Evolutionary conservation across 805 yeast species (phyloP).

Genomic region (Martiniozyma abietophila): DNA sequence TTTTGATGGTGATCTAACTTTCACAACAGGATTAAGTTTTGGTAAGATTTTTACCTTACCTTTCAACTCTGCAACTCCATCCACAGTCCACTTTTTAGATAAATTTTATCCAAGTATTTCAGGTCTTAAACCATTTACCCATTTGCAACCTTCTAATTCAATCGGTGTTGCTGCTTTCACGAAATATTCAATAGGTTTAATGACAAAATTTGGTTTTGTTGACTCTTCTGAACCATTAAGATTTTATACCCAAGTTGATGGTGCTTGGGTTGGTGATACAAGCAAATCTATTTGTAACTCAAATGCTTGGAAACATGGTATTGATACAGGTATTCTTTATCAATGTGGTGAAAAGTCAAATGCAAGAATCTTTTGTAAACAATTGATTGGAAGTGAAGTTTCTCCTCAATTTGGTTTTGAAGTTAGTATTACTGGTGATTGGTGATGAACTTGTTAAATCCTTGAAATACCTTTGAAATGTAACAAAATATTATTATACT

Average conservation of each 20-base stretch:
- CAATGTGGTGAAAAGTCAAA: conserved; percentile 6
- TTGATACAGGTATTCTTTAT: conserved; percentile 12
- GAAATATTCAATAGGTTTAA: conserved; percentile 9
- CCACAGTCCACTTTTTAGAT: conserved; percentile 56
- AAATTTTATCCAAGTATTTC: conserved; percentile 56
- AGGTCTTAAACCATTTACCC: conserved; percentile 18
- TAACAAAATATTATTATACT: background rate
- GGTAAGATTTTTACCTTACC: conserved; percentile 46
- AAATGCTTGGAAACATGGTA: conserved; percentile 8
- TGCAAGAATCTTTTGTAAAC: conserved; percentile 10
- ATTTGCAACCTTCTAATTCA: conserved; percentile 11
- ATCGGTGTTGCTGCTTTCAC: conserved; percentile 12
- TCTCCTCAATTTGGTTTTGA: conserved; percentile 11
- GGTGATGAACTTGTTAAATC: no score
- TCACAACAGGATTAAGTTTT: conserved; percentile 38
- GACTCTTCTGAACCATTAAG: conserved; percentile 10
- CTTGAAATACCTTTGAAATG: no score
- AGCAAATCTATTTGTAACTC: background rate
- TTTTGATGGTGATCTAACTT: conserved; percentile 36
- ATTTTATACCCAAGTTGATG: conserved; percentile 8
- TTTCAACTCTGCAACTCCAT: conserved; percentile 9
- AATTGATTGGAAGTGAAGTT: conserved; percentile 1
- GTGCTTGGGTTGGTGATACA: conserved; percentile 6
- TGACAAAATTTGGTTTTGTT: conserved; percentile 7
- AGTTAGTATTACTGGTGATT: conserved; percentile 12